Evolutionary conservation across 2,329 filamentous ascomycete species (phyloP).

Genomic region (Leptographium lundbergii): DNA sequence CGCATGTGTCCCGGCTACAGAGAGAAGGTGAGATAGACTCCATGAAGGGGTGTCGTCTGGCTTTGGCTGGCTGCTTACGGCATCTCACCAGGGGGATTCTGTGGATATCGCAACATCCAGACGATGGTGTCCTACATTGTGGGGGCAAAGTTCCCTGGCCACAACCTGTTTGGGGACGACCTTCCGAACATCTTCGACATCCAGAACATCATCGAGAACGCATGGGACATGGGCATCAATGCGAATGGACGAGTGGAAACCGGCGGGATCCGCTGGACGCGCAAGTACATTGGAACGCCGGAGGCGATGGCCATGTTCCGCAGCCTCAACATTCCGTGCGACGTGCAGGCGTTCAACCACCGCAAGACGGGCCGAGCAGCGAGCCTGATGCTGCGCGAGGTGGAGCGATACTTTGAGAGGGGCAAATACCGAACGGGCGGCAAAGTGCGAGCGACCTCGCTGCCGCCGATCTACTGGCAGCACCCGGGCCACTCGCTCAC

Average conservation of each 20-base stretch:
- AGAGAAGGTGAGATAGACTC: slow-evolving; percentile 42
- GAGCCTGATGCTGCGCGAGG: slow-evolving; percentile 46
- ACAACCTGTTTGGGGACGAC: slow-evolving; percentile 43
- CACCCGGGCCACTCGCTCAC: slow-evolving; percentile 82
- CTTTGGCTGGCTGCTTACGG: background rate
- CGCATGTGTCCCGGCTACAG: slow-evolving; percentile 72
- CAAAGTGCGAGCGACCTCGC: slow-evolving; percentile 56
- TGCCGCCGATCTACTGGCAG: slow-evolving; percentile 85
- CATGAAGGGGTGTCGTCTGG: background rate
- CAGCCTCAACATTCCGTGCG: slow-evolving; percentile 55
- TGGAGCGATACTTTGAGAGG: slow-evolving; percentile 65
- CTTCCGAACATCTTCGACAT: slow-evolving; percentile 70
- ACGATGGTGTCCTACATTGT: slow-evolving; percentile 75
- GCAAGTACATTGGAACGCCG: slow-evolving; percentile 90
- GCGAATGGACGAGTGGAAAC: slow-evolving; percentile 63
- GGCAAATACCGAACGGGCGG: slow-evolving; percentile 34
- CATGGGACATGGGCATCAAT: slow-evolving; percentile 82
- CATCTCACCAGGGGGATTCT: slow-evolving; percentile 58
- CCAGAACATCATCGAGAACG: slow-evolving; percentile 75
- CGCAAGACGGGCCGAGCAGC: slow-evolving; percentile 33
- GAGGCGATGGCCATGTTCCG: slow-evolving; percentile 75
- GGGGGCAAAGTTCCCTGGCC: slow-evolving; percentile 40
- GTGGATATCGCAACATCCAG: slow-evolving; percentile 90
- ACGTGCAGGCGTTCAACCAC: slow-evolving; percentile 47
- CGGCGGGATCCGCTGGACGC: slow-evolving; percentile 72